These are phyloP conservation scores for Eremomyces bilateralis DNA, from an alignment of 495 filamentous ascomycete species.

Conservation along the genomic window DNA sequence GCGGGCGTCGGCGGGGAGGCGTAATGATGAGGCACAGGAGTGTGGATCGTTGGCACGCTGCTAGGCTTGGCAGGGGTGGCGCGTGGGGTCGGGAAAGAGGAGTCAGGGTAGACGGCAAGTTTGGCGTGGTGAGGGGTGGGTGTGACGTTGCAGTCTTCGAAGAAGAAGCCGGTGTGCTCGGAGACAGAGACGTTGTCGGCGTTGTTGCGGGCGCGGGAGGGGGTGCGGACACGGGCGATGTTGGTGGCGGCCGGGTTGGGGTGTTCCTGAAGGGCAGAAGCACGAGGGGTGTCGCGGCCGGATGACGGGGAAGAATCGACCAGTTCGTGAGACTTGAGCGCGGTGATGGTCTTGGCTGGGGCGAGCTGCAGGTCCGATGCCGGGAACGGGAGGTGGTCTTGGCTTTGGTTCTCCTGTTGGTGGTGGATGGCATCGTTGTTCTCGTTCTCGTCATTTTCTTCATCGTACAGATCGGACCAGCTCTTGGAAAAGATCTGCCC, in stretches of 20 bases:
- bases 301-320: conserved; percentile 9
- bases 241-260: conserved; percentile 17
- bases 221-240: conserved; percentile 14
- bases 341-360: background rate
- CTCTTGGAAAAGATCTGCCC: conserved; percentile 69
- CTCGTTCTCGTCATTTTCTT: conserved; percentile 46
- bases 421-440: conserved; percentile 8
- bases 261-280: conserved; percentile 16
- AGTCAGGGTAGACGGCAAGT: too few species aligned
- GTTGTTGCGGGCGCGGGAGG: conserved; percentile 4
- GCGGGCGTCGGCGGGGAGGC: conserved; percentile 13
- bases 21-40: too few species aligned
- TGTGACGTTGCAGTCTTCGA: conserved; percentile 33
- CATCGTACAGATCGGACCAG: conserved; percentile 93
- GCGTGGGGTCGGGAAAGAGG: too few species aligned
- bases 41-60: too few species aligned
- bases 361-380: too few species aligned
- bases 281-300: conserved; percentile 15
- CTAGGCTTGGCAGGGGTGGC: too few species aligned
- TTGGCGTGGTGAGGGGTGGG: too few species aligned
- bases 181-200: conserved; percentile 21
- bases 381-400: conserved; percentile 5
- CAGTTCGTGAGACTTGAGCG: conserved; percentile 13
- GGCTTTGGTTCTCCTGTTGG: conserved; percentile 13
- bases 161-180: conserved; percentile 43